Conservation (phyloP, 805 yeast species). For the Lipomyces anomalus region DNA sequence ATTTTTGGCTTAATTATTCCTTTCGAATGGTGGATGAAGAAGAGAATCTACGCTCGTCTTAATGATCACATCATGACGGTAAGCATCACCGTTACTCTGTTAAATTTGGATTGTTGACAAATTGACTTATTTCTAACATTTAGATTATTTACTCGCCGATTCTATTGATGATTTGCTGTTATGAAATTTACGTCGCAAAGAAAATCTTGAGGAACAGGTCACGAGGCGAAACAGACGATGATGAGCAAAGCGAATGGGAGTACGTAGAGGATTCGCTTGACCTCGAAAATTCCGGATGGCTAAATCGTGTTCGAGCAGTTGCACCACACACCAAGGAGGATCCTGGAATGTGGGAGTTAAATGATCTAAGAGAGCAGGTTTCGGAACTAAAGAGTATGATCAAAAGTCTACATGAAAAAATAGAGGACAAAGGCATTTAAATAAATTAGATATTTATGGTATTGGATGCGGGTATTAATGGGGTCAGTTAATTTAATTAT, state of each 20-base stretch:
- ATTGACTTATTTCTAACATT: not conserved
- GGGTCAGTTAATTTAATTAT: no score
- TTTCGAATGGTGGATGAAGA: constrained; percentile 36
- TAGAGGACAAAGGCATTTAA: no score
- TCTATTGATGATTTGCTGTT: constrained; percentile 52
- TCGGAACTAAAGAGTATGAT: constrained; percentile 1
- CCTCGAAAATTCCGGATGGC: constrained; percentile 49
- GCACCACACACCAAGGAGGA: constrained; percentile 57
- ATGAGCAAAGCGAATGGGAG: constrained; percentile 80
- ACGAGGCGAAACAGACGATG: constrained; percentile 64
- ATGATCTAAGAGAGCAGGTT: constrained; percentile 11
- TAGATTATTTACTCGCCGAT: constrained; percentile 58
- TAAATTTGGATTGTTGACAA: not conserved
- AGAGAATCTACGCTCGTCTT: constrained; percentile 37
- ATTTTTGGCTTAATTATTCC: constrained; percentile 45
- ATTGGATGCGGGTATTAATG: no score
- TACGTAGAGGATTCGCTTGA: constrained; percentile 67
- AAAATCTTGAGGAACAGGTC: constrained; percentile 66
- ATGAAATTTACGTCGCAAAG: constrained; percentile 62
- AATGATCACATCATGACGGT: constrained; percentile 56
- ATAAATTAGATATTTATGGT: no score
- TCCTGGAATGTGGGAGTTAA: constrained; percentile 15
- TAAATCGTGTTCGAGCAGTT: constrained; percentile 41
- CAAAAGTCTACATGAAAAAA: not conserved
- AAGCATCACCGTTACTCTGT: not conserved